Conservation (phyloP, 371 early-diverging fungal genomes). For the Catenaria anguillulae region DNA sequence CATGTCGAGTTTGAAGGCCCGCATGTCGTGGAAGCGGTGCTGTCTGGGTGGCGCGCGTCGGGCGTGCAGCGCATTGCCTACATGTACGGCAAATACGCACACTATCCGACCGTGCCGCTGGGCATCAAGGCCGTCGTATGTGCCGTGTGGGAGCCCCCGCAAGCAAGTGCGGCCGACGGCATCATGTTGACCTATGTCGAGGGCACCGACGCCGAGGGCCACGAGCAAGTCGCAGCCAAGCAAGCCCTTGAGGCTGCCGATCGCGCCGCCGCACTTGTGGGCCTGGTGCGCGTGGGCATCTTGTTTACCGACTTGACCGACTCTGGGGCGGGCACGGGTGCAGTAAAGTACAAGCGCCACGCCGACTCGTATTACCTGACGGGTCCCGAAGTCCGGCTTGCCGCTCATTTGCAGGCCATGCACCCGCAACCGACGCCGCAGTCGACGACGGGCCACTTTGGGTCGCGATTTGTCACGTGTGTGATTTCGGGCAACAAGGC, state of each 20-base stretch:
- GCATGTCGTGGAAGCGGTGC: slow-evolving; percentile 69
- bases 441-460: slow-evolving; percentile 56
- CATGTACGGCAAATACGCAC: slow-evolving; percentile 87
- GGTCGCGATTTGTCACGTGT: slow-evolving; percentile 85
- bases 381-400: slow-evolving; percentile 78
- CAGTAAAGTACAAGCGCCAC: slow-evolving; percentile 74
- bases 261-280: slow-evolving; percentile 54
- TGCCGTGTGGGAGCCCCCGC: slow-evolving; percentile 90
- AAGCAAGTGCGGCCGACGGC: slow-evolving; percentile 69
- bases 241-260: slow-evolving; percentile 32
- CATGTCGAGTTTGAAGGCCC: slow-evolving; percentile 95
- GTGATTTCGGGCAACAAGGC: slow-evolving; percentile 63
- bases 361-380: slow-evolving; percentile 87
- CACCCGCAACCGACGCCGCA: slow-evolving; percentile 58
- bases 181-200: slow-evolving; percentile 43
- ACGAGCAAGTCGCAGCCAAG: background rate
- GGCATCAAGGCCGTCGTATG: slow-evolving; percentile 96
- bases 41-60: slow-evolving; percentile 74
- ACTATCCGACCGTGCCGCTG: slow-evolving; percentile 79
- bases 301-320: slow-evolving; percentile 88
- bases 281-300: slow-evolving; percentile 76
- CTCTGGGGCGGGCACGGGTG: slow-evolving; percentile 65
- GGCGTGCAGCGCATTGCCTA: slow-evolving; percentile 86
- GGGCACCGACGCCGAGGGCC: background rate
- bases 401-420: slow-evolving; percentile 73